Evolutionary conservation across 495 filamentous ascomycete genomes (phyloP), one percentile per base, ranked within the genome.

Genomic region (Aspergillus leporis): DNA sequence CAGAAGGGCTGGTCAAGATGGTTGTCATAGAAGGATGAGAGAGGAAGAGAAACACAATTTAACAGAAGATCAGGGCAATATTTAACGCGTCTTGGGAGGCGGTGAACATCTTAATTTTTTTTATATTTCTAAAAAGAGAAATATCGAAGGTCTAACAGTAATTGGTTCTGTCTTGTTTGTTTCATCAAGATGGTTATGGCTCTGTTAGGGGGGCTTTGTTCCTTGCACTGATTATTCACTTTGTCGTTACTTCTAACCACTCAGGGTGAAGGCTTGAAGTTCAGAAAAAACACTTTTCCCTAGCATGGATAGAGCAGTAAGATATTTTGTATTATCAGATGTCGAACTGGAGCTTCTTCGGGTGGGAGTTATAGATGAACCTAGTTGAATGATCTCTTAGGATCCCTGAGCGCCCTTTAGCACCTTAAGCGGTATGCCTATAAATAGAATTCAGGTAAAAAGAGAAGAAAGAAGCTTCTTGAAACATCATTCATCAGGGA

Each of bases 401-500:
- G 25, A 3, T 28, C 25, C 25, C 25, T 28, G 25, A 28, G 25
- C 25, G 3, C 36, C 36, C 12, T 8, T n/a, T n/a, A n/a, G n/a
- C n/a, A n/a, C n/a, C n/a, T 19, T 8, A 19, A 23, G 23, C 18
- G 7, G 7, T 13, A 23, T 47, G 13, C 21, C 9, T 10, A 23
- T 16, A 22, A 23, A 9, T 8, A 22, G 48, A 2, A 51, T 4
- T 12, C 10, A 14, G 16, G 9, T 18, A 28, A 6, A 28, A 28
- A 28, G 16, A 41, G 48, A 31, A 18, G 25, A 23, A 18, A 32
- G 4, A 51, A 23, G 23, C n/a, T 19, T 32, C 10, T 23, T 34
- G n/a, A 23, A 51, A 34, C 48, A 16, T 47, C 43, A 47, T 47
- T 47, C 43, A 47, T 47, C 2, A 47, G 19, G 43, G 38, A 41